These are phyloP conservation scores for Paramecium sonneborni DNA, from an alignment of 73 alveolate genomes.

Conservation along the genomic window DNA sequence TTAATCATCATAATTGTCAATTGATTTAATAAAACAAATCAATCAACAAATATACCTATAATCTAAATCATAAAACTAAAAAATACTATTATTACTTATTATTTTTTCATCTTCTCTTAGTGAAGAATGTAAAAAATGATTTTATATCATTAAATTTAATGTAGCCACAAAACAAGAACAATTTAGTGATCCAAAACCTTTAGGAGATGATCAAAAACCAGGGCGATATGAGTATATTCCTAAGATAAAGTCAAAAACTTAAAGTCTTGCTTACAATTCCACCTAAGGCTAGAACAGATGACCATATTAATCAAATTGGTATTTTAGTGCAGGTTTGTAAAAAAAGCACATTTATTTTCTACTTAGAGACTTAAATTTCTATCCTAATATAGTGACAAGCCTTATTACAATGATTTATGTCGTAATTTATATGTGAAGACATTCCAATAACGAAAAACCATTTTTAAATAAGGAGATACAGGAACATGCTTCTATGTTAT, in stretches of 20 bases:
- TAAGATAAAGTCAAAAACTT: neutral
- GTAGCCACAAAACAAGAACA: neutral
- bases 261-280: slow-evolving; percentile 7
- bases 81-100: too few species aligned
- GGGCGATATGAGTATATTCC: neutral
- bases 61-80: too few species aligned
- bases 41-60: too few species aligned
- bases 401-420: neutral
- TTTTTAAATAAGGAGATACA: neutral
- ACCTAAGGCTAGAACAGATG: neutral
- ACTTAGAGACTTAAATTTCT: neutral
- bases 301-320: neutral
- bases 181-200: neutral
- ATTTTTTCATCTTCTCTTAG: too few species aligned
- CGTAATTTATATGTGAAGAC: neutral
- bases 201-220: neutral
- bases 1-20: neutral
- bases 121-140: neutral
- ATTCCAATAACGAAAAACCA: neutral
- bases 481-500: slow-evolving; percentile 24
- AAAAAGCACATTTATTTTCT: neutral
- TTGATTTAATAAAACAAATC: neutral
- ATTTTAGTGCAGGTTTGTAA: slow-evolving; percentile 10
- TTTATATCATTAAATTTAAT: neutral
- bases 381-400: neutral